Conservation (phyloP, 345 rosid species). For the Hevea brasiliensis region DNA sequence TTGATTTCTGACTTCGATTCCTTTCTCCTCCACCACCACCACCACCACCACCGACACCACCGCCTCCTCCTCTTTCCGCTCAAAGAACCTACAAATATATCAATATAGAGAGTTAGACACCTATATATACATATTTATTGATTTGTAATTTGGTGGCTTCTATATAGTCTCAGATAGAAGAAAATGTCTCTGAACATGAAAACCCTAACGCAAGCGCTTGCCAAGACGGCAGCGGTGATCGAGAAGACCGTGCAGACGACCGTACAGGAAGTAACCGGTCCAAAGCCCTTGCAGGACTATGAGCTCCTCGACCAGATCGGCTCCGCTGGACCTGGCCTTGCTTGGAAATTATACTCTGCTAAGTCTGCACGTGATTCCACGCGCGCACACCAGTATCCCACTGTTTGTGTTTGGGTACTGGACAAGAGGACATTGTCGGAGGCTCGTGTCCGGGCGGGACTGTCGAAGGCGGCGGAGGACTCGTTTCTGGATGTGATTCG, state of each 20-base stretch:
- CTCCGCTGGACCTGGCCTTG: conserved; percentile 95
- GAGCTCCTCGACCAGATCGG: conserved; percentile 96
- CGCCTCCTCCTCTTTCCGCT: background rate
- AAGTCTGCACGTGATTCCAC: conserved; percentile 68
- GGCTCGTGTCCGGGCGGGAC: conserved; percentile 71
- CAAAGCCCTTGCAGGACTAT: conserved; percentile 84
- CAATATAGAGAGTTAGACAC: background rate
- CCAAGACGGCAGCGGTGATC: conserved; percentile 91
- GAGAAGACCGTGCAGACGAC: conserved; percentile 96
- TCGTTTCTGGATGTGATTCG: conserved; percentile 77
- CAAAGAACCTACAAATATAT: background rate
- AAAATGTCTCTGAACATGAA: conserved; percentile 92
- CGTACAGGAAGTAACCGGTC: conserved; percentile 97
- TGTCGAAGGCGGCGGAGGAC: conserved; percentile 85
- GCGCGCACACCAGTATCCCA: conserved; percentile 82
- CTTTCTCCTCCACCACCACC: background rate
- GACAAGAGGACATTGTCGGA: conserved; percentile 82
- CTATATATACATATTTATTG: background rate
- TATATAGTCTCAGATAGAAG: background rate
- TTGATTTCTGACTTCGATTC: background rate
- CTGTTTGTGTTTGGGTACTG: conserved; percentile 91
- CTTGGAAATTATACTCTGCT: conserved; percentile 86
- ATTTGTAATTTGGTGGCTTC: background rate
- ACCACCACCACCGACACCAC: background rate
- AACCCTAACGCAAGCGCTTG: conserved; percentile 86